These are phyloP conservation scores for Candida boidinii DNA, from an alignment of 805 yeast species.

Conservation along the genomic window DNA sequence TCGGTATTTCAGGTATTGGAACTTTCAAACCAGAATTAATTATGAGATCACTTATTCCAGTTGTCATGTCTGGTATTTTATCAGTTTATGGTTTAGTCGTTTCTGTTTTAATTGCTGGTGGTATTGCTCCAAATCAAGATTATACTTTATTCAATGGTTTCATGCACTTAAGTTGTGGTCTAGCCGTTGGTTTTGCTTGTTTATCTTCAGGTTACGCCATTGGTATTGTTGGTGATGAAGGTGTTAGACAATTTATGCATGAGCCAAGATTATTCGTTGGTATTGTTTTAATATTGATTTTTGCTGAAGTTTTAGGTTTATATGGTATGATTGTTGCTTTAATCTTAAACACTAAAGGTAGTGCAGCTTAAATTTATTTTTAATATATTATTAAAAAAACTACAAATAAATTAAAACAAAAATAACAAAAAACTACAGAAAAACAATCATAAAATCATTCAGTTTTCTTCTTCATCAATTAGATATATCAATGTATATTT, in stretches of 20 bases:
- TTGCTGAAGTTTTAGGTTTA: constrained; percentile 95
- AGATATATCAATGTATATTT: neutral
- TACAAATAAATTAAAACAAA: neutral
- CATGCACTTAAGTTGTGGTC: constrained; percentile 95
- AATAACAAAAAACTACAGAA: too few species aligned
- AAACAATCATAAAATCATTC: too few species aligned
- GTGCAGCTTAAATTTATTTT: constrained; percentile 27
- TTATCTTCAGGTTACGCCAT: constrained; percentile 95
- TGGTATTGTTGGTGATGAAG: constrained; percentile 99
- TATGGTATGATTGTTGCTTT: constrained; percentile 93
- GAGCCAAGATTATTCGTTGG: constrained; percentile 97
- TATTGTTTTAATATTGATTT: constrained; percentile 94
- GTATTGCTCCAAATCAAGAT: constrained; percentile 65
- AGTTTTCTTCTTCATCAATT: neutral
- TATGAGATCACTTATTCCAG: constrained; percentile 94
- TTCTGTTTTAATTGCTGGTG: constrained; percentile 90
- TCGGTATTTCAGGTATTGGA: constrained; percentile 98
- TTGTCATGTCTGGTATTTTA: constrained; percentile 95
- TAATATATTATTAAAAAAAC: neutral
- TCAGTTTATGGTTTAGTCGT: constrained; percentile 97
- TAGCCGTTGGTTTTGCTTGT: constrained; percentile 94
- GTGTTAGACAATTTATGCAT: constrained; percentile 96
- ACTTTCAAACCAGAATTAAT: constrained; percentile 94
- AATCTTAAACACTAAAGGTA: constrained; percentile 84
- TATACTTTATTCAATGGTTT: constrained; percentile 93